Evolutionary conservation across 176 grass and related monocot genomes (phyloP).

Genomic region (Juncus effusus): DNA sequence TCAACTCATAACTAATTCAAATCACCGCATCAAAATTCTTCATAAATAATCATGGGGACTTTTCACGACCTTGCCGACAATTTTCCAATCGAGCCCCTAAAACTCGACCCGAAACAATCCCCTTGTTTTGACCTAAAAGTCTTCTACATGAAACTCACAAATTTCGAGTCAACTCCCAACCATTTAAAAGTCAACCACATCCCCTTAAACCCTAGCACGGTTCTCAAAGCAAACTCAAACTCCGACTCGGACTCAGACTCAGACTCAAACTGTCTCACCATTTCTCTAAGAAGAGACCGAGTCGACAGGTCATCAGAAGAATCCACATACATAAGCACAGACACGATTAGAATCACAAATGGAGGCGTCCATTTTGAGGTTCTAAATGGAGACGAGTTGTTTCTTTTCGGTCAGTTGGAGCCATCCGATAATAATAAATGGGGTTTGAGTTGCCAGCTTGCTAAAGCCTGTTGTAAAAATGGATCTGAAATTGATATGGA

Average conservation of each 20-base stretch:
- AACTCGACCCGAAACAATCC: constrained; percentile 21
- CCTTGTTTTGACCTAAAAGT: constrained; percentile 55
- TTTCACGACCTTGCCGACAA: constrained; percentile 9
- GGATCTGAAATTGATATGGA: neutral
- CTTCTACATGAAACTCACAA: constrained; percentile 71
- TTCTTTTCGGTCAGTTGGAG: constrained; percentile 59
- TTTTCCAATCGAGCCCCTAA: constrained; percentile 16
- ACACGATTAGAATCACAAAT: constrained; percentile 38
- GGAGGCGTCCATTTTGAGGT: constrained; percentile 76
- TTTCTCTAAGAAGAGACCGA: constrained; percentile 44
- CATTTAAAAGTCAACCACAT: constrained; percentile 51
- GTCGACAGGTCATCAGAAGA: constrained; percentile 32
- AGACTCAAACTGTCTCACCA: constrained; percentile 32
- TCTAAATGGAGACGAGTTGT: constrained; percentile 34
- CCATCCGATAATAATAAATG: constrained; percentile 40
- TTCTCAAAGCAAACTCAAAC: constrained; percentile 34
- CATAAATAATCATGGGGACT: constrained; percentile 20
- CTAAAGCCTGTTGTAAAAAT: constrained; percentile 26
- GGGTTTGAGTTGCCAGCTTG: constrained; percentile 50
- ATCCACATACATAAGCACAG: constrained; percentile 58
- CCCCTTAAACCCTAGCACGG: constrained; percentile 49
- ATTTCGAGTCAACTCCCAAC: constrained; percentile 48
- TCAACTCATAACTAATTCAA: too few species aligned
- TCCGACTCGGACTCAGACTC: neutral
- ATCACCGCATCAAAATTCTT: too few species aligned